Evolutionary conservation across 148 eudicot genomes (phyloP).

Genomic region (Suaeda aralocaspica): DNA sequence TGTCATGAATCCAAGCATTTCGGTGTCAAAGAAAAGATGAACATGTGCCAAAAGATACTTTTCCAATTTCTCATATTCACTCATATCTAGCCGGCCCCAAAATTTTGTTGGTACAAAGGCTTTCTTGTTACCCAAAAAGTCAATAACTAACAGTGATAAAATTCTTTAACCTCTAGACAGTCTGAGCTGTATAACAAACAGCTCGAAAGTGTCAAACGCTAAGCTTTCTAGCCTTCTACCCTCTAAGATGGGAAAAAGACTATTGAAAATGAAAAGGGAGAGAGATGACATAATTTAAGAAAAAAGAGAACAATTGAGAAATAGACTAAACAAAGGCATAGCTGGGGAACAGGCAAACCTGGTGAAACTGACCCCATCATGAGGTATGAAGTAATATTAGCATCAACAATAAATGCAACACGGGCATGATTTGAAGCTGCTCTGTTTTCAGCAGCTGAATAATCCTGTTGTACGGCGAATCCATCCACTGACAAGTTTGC

Average conservation of each 20-base stretch:
- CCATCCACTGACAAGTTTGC: conserved; percentile 47
- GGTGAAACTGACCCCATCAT: conserved; percentile 99
- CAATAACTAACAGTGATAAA: too few species aligned
- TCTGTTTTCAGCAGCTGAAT: conserved; percentile 47
- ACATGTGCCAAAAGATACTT: background rate
- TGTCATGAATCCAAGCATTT: background rate
- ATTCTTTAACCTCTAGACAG: background rate
- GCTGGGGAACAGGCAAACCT: conserved; percentile 42
- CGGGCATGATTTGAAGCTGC: conserved; percentile 53
- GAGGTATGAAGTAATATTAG: conserved; percentile 94
- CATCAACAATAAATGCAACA: conserved; percentile 97
- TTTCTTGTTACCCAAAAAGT: too few species aligned
- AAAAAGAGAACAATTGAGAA: conserved; percentile 9
- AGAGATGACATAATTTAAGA: conserved; percentile 3
- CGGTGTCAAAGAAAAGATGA: background rate
- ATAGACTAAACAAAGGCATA: conserved; percentile 4
- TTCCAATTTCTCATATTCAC: background rate
- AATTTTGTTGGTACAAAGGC: too few species aligned
- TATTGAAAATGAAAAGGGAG: background rate
- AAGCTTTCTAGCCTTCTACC: background rate
- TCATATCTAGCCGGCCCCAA: too few species aligned
- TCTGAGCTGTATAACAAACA: conserved; percentile 4
- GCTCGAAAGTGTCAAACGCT: background rate
- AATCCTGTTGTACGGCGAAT: conserved; percentile 45
- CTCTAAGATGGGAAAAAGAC: too few species aligned